Base-by-base conservation (phyloP, 1,139 yeast genomes). In the Meyerozyma athensensis region DNA sequence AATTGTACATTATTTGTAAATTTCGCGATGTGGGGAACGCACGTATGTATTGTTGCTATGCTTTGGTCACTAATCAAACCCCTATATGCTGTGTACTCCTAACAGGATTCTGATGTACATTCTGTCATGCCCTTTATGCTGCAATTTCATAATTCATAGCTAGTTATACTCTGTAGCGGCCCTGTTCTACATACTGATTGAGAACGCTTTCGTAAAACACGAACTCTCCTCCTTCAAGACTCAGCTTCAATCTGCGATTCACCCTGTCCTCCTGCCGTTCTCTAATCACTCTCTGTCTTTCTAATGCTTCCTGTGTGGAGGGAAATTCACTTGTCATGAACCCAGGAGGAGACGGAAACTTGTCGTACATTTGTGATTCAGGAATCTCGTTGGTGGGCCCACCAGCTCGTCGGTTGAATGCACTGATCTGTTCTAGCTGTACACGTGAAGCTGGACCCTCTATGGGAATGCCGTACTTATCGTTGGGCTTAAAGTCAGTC, bases 341-440 rank as follows among this genome's bases (percentile, higher is more conserved):
- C 1, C 86, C 86, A 2, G 84, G 84, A 2, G 86, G 86, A 3
- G 82, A 74, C 36, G 73, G 74, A 19, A 76, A 72, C 48, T 73
- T 63, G 37, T 65, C 71, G 46, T 54, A 62, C 5, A 63, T 45
- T 46, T 65, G 71, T 39, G 53, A 50, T 40, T 36, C 41, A 9
- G 39, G 37, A 20, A 37, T 35, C 19, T 37, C 36, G 30, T 33
- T 26, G 16, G 36, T 30, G 12, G 22, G 40, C 30, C 38, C 43
- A 7, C 56, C 57, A 2, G 59, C 63, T 36, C 53, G 44, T 38
- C 44, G 42, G 40, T 59, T 56, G 39, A 65, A 62, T 30, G 47
- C 48, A 14, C 54, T 56, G 38, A 63, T 54, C 19, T 61, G 54
- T 35, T 40, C 56, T 54, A 53, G 72, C 44, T 50, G 68, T 8